Percentiles rank a stretch among this genome's conserved stretches.
Conservation (phyloP, 2,329 filamentous ascomycete genomes). For the Huntiella decipiens region DNA sequence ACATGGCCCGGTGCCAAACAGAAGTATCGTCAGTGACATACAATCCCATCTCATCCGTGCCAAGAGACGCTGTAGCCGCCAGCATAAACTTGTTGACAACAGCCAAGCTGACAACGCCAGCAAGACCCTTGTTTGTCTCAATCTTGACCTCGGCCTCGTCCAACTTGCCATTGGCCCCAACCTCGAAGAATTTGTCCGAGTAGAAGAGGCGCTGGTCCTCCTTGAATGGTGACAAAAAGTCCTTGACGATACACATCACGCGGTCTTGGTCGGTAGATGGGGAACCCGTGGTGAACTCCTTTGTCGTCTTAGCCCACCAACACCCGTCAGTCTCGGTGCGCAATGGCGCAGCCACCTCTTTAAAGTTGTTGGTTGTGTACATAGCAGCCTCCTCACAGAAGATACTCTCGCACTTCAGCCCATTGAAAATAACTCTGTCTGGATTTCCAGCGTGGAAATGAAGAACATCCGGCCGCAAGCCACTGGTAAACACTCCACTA, state of each 20-base stretch:
- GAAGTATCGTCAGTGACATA: slow-evolving; percentile 72
- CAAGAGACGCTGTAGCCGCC: slow-evolving; percentile 58
- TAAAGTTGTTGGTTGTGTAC: slow-evolving; percentile 79
- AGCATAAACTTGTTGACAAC: slow-evolving; percentile 74
- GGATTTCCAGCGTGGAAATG: slow-evolving; percentile 70
- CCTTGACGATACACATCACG: slow-evolving; percentile 62
- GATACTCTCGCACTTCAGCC: slow-evolving; percentile 45
- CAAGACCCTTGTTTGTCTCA: slow-evolving; percentile 52
- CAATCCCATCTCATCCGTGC: slow-evolving; percentile 77
- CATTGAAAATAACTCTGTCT: slow-evolving; percentile 71
- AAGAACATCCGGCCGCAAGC: slow-evolving; percentile 32
- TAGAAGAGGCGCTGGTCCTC: slow-evolving; percentile 62
- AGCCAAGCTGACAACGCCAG: slow-evolving; percentile 65
- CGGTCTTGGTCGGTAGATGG: slow-evolving; percentile 47
- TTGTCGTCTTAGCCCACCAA: slow-evolving; percentile 67
- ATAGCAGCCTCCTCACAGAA: slow-evolving; percentile 43
- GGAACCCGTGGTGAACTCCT: slow-evolving; percentile 51
- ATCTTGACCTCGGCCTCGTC: slow-evolving; percentile 60
- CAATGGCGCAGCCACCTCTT: slow-evolving; percentile 42
- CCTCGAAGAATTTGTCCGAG: slow-evolving; percentile 67
- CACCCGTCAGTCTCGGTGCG: slow-evolving; percentile 55
- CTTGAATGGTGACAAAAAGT: slow-evolving; percentile 48
- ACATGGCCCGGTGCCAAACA: slow-evolving; percentile 81
- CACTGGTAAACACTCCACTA: slow-evolving; percentile 37
- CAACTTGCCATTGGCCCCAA: slow-evolving; percentile 24